Evolutionary conservation across 768 basidiomycete genomes (phyloP).

Genomic region (Macrocybe gigantea): DNA sequence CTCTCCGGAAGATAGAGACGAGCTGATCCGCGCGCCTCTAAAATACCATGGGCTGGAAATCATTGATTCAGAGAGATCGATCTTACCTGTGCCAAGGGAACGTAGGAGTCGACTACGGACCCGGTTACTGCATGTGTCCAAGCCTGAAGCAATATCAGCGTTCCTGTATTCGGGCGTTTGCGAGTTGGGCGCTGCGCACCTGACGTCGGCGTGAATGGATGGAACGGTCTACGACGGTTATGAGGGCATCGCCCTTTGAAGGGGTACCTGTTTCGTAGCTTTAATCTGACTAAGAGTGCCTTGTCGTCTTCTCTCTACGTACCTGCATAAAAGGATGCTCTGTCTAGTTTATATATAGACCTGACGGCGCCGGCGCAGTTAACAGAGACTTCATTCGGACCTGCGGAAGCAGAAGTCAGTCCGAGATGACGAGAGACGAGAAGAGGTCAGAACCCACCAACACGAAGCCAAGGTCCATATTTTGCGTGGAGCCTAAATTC

Average conservation of each 20-base stretch:
- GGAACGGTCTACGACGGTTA: constrained; percentile 11
- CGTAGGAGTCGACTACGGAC: too few species aligned
- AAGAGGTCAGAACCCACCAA: background rate
- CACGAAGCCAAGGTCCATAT: constrained; percentile 3
- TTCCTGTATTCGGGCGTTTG: background rate
- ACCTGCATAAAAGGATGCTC: constrained; percentile 18
- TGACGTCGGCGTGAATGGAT: constrained; percentile 9
- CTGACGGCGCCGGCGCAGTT: constrained; percentile 15
- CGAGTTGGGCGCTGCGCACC: constrained; percentile 2
- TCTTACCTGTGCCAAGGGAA: too few species aligned
- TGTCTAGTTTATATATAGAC: constrained; percentile 20
- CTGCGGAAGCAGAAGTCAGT: constrained; percentile 11
- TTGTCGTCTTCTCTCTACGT: background rate
- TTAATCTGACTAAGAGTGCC: too few species aligned
- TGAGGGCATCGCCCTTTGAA: constrained; percentile 14
- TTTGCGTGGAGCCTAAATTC: background rate
- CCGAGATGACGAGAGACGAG: background rate
- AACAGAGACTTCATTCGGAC: constrained; percentile 32
- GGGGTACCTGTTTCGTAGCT: constrained; percentile 1
- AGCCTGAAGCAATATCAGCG: constrained; percentile 6
- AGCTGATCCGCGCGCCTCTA: too few species aligned
- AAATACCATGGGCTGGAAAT: too few species aligned
- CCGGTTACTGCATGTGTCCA: constrained; percentile 1
- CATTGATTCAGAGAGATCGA: too few species aligned
- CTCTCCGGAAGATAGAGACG: too few species aligned